A percentile compares a stretch with the other conserved stretches of the same genome.
phyloP scores from a whole-genome alignment of 306 rosid species.

The Betula pendula region DNA sequence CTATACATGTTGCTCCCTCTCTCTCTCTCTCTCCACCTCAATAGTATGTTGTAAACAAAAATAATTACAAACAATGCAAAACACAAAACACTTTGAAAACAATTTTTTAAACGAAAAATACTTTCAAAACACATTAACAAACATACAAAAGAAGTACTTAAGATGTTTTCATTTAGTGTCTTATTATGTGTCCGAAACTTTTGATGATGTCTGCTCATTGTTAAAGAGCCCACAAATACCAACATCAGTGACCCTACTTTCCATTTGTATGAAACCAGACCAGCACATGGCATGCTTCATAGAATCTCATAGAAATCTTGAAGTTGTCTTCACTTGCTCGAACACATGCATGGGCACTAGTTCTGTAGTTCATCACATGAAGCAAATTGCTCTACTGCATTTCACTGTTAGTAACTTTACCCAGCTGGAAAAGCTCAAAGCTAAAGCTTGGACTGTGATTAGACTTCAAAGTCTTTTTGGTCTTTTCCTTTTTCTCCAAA shows the following conservation, averaged over 20 bases:
- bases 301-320: conserved; percentile 7
- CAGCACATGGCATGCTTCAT: conserved; percentile 34
- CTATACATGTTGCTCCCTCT: background rate
- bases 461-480: background rate
- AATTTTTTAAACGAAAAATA: no score
- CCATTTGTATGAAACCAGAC: conserved; percentile 13
- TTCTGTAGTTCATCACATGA: background rate
- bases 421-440: background rate
- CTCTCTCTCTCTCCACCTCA: background rate
- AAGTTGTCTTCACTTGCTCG: conserved; percentile 2
- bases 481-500: background rate
- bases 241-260: conserved; percentile 29
- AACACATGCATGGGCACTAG: background rate
- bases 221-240: conserved; percentile 1
- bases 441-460: background rate
- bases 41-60: background rate
- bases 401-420: background rate
- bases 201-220: background rate
- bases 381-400: background rate
- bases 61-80: no score
- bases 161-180: background rate
- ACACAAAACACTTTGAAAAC: no score
- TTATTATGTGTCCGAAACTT: background rate
- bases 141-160: no score
- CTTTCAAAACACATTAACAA: no score